These are phyloP conservation scores for Knoxia roxburghii DNA, from an alignment of 257 asterid genomes.

Conservation along the genomic window DNA sequence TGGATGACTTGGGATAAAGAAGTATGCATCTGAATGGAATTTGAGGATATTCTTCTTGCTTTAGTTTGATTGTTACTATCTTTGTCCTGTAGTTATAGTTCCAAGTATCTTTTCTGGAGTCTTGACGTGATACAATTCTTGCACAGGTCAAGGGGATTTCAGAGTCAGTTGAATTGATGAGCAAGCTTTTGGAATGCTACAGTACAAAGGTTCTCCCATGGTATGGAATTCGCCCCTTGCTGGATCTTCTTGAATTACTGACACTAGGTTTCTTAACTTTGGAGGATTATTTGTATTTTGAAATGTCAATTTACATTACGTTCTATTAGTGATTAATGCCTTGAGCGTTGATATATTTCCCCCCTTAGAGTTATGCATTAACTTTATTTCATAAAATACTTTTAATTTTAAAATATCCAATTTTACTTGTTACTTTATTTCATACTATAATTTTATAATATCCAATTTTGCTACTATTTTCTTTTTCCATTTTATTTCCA, in stretches of 20 bases:
- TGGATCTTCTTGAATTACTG: neutral
- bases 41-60: neutral
- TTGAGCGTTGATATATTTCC: neutral
- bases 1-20: neutral
- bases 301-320: neutral
- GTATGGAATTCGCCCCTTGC: constrained; percentile 30
- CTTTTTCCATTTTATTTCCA: constrained; percentile 28
- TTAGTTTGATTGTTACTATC: neutral
- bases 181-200: constrained; percentile 72
- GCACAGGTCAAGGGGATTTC: constrained; percentile 57
- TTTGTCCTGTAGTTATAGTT: neutral
- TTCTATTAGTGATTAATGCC: neutral
- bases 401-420: neutral
- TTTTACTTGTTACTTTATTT: neutral
- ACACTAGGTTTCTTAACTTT: neutral
- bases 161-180: constrained; percentile 34
- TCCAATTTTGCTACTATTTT: constrained; percentile 6
- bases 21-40: neutral
- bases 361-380: neutral
- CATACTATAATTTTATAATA: neutral
- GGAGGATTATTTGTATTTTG: neutral
- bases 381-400: neutral
- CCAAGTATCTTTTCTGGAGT: neutral
- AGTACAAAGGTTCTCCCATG: constrained; percentile 70
- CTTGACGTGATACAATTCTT: constrained; percentile 14